phyloP scores from a whole-genome alignment of 2,329 filamentous ascomycete genomes.

The Calonectria crousiana region DNA sequence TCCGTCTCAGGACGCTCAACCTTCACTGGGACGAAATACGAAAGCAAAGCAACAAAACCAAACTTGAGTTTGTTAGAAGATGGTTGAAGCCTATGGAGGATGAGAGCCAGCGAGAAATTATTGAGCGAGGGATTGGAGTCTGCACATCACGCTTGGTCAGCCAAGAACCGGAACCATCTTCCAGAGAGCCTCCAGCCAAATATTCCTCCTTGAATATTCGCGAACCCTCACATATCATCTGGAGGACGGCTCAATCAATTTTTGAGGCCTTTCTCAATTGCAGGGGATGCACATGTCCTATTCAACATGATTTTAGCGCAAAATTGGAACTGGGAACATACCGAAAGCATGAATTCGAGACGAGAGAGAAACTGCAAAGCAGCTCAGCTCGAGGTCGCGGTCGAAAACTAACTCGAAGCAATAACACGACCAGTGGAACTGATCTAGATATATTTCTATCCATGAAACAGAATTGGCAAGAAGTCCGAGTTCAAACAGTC shows the following conservation, averaged over 20 bases:
- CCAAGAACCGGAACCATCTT: not conserved
- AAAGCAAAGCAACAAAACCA: not conserved
- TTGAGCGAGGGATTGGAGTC: not conserved
- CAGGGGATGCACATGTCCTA: not conserved
- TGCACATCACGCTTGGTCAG: not conserved
- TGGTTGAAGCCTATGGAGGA: not conserved
- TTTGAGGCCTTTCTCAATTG: constrained; percentile 6
- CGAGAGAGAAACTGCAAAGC: not conserved
- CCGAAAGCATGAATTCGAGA: not conserved
- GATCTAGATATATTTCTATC: constrained; percentile 23
- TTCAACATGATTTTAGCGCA: constrained; percentile 10
- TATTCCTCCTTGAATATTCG: not conserved
- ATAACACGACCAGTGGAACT: not conserved
- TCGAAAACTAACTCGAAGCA: not conserved
- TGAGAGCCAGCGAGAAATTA: not conserved
- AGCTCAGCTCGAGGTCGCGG: not conserved
- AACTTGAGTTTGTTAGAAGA: not conserved
- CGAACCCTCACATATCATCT: constrained; percentile 1
- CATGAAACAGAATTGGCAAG: constrained; percentile 15
- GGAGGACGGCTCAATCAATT: constrained; percentile 22
- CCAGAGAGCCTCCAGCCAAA: not conserved
- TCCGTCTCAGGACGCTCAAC: not conserved
- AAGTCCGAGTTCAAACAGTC: not conserved
- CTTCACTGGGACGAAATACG: not conserved
- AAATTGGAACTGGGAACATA: constrained; percentile 16